A percentile compares a stretch with the other conserved stretches of the same genome.
Evolutionary conservation across 495 filamentous ascomycete genomes (phyloP).

Genomic region (Penicillium tannophilum): DNA sequence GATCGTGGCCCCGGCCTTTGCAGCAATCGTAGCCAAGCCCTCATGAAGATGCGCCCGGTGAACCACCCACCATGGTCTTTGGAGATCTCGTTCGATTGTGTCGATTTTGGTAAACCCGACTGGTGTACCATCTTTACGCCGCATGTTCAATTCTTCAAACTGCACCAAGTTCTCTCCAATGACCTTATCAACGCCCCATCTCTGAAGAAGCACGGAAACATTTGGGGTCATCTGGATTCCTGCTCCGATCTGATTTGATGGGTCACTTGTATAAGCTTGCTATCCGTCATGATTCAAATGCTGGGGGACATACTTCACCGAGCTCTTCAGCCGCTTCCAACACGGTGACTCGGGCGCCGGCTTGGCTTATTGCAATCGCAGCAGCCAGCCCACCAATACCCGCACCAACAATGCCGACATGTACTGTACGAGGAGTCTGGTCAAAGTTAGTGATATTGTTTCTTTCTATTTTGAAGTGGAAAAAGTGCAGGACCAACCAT

Average conservation of each 20-base stretch:
- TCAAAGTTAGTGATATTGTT: constrained; percentile 1
- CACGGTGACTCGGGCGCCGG: constrained; percentile 58
- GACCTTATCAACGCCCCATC: constrained; percentile 36
- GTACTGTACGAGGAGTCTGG: constrained; percentile 21
- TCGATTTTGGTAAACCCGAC: constrained; percentile 37
- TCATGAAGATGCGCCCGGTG: constrained; percentile 42
- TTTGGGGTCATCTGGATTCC: constrained; percentile 65
- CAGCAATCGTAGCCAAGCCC: constrained; percentile 37
- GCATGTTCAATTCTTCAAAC: constrained; percentile 42
- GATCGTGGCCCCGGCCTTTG: constrained; percentile 31
- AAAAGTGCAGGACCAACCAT: neutral
- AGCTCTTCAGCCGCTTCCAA: constrained; percentile 19
- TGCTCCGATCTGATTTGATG: constrained; percentile 48
- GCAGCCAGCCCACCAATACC: constrained; percentile 68
- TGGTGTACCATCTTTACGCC: constrained; percentile 38
- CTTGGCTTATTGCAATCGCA: constrained; percentile 59
- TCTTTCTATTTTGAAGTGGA: neutral
- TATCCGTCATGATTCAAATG: neutral
- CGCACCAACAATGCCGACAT: constrained; percentile 62
- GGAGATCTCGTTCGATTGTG: constrained; percentile 17
- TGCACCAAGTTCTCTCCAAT: constrained; percentile 41
- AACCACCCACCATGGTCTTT: constrained; percentile 39
- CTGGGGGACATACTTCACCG: constrained; percentile 10
- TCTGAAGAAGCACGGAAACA: constrained; percentile 45
- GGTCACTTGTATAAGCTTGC: neutral